Percentiles rank a stretch among this genome's conserved stretches.
These are phyloP conservation scores for Psidium friedrichsthalianum DNA, from an alignment of 345 rosid genomes.

Conservation along the genomic window DNA sequence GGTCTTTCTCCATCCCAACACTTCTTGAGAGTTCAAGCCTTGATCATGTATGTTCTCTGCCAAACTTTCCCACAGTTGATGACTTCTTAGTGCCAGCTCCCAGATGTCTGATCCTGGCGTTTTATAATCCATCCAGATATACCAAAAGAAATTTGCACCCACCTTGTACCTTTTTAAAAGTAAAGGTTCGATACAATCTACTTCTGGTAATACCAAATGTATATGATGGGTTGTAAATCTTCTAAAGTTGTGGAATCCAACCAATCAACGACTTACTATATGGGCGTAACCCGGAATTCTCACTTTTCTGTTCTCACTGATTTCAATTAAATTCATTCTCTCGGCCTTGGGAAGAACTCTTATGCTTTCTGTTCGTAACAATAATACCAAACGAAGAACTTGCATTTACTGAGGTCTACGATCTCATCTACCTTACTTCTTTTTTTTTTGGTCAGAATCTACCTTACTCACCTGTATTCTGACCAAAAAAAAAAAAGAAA, in stretches of 20 bases:
- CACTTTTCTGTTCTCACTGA: slow-evolving; percentile 46
- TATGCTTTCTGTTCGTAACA: slow-evolving; percentile 15
- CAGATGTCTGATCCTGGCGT: slow-evolving; percentile 52
- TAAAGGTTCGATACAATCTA: too few species aligned
- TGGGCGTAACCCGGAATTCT: slow-evolving; percentile 84
- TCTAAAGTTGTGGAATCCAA: neutral
- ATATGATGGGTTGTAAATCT: neutral
- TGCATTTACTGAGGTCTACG: too few species aligned
- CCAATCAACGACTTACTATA: slow-evolving; percentile 50
- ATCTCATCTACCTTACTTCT: too few species aligned
- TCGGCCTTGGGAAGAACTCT: slow-evolving; percentile 67
- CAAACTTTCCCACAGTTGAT: slow-evolving; percentile 51
- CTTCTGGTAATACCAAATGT: neutral
- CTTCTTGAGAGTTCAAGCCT: slow-evolving; percentile 53
- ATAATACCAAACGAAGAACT: too few species aligned
- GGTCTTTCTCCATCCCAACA: slow-evolving; percentile 76
- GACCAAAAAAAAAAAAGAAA: too few species aligned
- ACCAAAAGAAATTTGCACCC: slow-evolving; percentile 9
- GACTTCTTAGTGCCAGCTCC: slow-evolving; percentile 64
- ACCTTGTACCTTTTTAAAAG: neutral
- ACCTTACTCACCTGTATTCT: too few species aligned
- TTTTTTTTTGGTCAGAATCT: too few species aligned
- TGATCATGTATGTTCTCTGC: slow-evolving; percentile 35
- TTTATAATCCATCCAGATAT: slow-evolving; percentile 68
- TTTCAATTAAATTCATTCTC: slow-evolving; percentile 31